A percentile compares a stretch with the other conserved stretches of the same genome.
These are phyloP conservation scores for Arthrobotrys musiformis DNA, from an alignment of 2,329 filamentous ascomycete genomes.

Conservation along the genomic window DNA sequence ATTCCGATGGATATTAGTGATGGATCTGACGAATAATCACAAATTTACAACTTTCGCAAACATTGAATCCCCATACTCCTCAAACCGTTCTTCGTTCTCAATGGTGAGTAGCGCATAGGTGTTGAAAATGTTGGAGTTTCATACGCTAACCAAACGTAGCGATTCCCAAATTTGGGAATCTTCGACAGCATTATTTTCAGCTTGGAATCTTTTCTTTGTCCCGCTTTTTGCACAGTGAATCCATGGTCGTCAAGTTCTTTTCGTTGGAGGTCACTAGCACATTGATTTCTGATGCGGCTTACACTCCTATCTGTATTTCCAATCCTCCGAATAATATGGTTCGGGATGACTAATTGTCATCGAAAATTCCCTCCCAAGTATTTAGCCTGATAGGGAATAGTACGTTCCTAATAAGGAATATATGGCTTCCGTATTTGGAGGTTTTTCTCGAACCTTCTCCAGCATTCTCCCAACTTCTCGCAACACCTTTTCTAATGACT, in stretches of 20 bases:
- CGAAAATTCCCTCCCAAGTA: background rate
- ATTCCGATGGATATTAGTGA: background rate
- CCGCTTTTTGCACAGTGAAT: no score
- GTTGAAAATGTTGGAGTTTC: conserved; percentile 1
- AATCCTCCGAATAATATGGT: background rate
- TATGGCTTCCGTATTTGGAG: background rate
- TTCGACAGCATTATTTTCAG: background rate
- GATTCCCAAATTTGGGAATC: conserved; percentile 11
- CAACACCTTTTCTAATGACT: conserved; percentile 24
- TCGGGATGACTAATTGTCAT: conserved; percentile 3
- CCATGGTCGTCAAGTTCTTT: no score
- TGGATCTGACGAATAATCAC: background rate
- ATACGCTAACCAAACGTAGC: background rate
- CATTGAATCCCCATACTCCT: no score
- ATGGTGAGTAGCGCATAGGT: no score
- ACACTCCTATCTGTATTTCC: background rate
- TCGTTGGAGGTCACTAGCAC: no score
- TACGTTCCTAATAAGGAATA: background rate
- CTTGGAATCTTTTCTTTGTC: background rate
- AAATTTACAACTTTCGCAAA: no score
- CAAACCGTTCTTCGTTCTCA: no score
- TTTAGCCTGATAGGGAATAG: background rate
- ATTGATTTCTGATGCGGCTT: background rate
- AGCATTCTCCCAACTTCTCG: conserved; percentile 35
- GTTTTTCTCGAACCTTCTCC: conserved; percentile 44